phyloP scores from a whole-genome alignment of 257 asterid genomes.

The Solanum chaucha region DNA sequence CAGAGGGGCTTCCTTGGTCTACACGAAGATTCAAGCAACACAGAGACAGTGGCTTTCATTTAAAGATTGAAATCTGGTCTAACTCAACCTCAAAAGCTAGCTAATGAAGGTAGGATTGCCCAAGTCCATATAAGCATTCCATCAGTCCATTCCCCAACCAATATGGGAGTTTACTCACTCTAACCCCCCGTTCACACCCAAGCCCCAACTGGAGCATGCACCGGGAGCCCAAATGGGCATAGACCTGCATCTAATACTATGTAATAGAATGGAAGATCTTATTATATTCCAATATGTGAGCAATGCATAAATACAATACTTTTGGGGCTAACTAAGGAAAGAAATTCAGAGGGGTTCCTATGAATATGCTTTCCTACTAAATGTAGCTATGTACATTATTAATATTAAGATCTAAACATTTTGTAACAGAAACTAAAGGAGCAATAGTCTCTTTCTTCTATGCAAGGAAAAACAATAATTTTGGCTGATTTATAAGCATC shows the following conservation, averaged over 20 bases:
- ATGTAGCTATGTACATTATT: not conserved
- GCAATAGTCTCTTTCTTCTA: not conserved
- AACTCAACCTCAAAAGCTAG: not conserved
- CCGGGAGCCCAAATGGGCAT: not conserved
- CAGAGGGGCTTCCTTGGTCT: not conserved
- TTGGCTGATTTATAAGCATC: not conserved
- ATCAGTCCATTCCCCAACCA: not conserved
- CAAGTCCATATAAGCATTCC: not conserved
- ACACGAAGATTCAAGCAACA: not conserved
- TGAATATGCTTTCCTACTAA: not conserved
- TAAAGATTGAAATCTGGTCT: not conserved
- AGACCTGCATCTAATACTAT: not conserved
- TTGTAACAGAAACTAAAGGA: not conserved
- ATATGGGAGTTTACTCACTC: not conserved
- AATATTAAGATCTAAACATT: not conserved
- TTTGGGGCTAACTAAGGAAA: not conserved
- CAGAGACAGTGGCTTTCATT: not conserved
- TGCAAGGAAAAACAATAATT: not conserved
- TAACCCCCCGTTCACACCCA: not conserved
- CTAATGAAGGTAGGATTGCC: not conserved
- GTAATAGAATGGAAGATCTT: not conserved
- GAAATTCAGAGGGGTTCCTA: not conserved
- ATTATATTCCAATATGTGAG: not conserved
- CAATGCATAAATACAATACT: not conserved
- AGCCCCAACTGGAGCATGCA: not conserved